Evolutionary conservation across 164 flowering plant genomes (phyloP).

Genomic region (Platanus orientalis): DNA sequence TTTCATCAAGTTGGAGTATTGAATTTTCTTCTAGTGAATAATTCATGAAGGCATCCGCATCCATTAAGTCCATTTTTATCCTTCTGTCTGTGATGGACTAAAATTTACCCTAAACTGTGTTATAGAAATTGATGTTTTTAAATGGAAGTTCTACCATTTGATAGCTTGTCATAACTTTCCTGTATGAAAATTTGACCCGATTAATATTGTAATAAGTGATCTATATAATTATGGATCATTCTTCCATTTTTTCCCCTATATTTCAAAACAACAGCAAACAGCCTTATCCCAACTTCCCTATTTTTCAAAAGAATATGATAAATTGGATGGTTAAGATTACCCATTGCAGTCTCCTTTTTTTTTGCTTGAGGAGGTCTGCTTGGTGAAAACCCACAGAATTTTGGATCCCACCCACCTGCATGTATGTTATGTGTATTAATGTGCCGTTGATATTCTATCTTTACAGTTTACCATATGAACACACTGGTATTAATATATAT

Average conservation of each 20-base stretch:
- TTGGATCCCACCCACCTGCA: not conserved
- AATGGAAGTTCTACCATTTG: not conserved
- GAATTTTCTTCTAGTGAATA: not conserved
- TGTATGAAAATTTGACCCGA: too few relatives aligned
- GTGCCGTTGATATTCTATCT: not conserved
- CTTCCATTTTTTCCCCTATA: too few relatives aligned
- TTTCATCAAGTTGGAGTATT: not conserved
- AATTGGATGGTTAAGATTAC: not conserved
- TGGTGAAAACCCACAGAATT: not conserved
- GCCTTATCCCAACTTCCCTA: too few relatives aligned
- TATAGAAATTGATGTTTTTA: not conserved
- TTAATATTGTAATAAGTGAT: too few relatives aligned
- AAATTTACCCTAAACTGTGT: not conserved
- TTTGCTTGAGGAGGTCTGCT: not conserved
- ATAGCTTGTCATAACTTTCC: not conserved
- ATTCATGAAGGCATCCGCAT: not conserved
- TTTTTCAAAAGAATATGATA: too few relatives aligned
- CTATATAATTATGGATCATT: too few relatives aligned
- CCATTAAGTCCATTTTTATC: not conserved
- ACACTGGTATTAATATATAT: too few relatives aligned
- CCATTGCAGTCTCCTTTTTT: too few relatives aligned
- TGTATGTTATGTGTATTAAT: not conserved
- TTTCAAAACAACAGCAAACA: too few relatives aligned
- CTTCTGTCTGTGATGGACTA: not conserved
- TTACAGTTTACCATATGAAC: not conserved